Evolutionary conservation across 2,329 filamentous ascomycete species (phyloP).

Genomic region (Colletotrichum godetiae): DNA sequence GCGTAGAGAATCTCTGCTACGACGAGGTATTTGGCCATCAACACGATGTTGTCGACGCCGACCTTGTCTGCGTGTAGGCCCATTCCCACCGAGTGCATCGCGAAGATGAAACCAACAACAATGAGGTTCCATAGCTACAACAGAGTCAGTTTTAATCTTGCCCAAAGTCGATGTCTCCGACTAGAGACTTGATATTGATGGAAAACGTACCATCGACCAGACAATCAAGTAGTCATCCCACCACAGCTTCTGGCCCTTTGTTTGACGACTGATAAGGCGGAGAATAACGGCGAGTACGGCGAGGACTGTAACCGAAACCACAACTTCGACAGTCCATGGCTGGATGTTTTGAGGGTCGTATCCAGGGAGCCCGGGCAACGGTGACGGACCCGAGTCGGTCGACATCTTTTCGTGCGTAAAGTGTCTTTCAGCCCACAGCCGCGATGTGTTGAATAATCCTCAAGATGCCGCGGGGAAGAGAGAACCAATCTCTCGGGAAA

Average conservation of each 20-base stretch:
- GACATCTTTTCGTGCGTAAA: conserved; percentile 5
- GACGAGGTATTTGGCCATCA: conserved; percentile 59
- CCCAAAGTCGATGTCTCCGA: neutral
- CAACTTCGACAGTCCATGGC: conserved; percentile 54
- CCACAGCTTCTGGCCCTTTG: conserved; percentile 57
- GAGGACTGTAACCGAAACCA: conserved; percentile 54
- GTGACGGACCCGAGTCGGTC: conserved; percentile 22
- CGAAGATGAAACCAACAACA: conserved; percentile 60
- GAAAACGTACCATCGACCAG: conserved; percentile 55
- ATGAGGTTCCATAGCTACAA: conserved; percentile 52
- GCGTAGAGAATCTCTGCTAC: conserved; percentile 60
- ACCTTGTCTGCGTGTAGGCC: conserved; percentile 57
- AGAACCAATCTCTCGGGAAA: neutral
- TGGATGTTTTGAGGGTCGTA: conserved; percentile 51
- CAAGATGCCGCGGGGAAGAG: conserved; percentile 7
- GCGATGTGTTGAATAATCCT: neutral
- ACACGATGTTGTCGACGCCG: conserved; percentile 48
- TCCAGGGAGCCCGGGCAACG: conserved; percentile 43
- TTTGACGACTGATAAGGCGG: conserved; percentile 52
- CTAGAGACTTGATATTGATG: no score
- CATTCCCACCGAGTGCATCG: conserved; percentile 58
- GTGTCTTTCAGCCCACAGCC: neutral
- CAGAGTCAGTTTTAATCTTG: neutral
- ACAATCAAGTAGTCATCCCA: conserved; percentile 63
- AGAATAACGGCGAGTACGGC: conserved; percentile 51